Conservation (phyloP, 176 grass and related monocot genomes). For the Oropetium thomaeum region DNA sequence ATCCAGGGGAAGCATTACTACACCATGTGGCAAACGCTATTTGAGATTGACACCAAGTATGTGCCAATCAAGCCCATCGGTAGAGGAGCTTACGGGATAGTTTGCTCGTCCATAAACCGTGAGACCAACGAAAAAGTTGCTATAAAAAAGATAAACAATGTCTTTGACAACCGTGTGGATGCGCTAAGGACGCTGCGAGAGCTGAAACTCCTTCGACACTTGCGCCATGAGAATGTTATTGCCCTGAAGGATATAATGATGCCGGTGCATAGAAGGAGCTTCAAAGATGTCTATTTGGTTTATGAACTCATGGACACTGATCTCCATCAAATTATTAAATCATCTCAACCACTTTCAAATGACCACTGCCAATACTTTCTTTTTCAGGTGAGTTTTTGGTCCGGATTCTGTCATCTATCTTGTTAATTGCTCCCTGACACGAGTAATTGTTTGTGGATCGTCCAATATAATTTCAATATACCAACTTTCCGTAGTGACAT, state of each 20-base stretch:
- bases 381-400: slow-evolving; percentile 41
- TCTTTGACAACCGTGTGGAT: slow-evolving; percentile 61
- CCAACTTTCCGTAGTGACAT: background rate
- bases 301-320: slow-evolving; percentile 56
- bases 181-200: slow-evolving; percentile 53
- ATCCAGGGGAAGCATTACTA: slow-evolving; percentile 62
- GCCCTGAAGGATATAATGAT: slow-evolving; percentile 66
- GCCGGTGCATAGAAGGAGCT: slow-evolving; percentile 48
- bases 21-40: slow-evolving; percentile 58
- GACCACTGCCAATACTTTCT: slow-evolving; percentile 73
- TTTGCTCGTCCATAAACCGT: slow-evolving; percentile 42
- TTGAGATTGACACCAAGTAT: slow-evolving; percentile 59
- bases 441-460: background rate
- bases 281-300: slow-evolving; percentile 69
- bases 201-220: slow-evolving; percentile 56
- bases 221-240: slow-evolving; percentile 62
- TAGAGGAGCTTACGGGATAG: slow-evolving; percentile 45
- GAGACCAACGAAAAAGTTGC: slow-evolving; percentile 55
- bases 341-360: slow-evolving; percentile 49
- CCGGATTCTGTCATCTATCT: background rate
- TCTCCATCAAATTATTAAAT: slow-evolving; percentile 65
- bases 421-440: background rate
- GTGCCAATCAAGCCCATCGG: slow-evolving; percentile 58
- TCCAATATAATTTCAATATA: background rate
- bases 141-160: slow-evolving; percentile 55